phyloP scores from a whole-genome alignment of 495 filamentous ascomycete genomes.

The Astrocystis sublimbata region DNA sequence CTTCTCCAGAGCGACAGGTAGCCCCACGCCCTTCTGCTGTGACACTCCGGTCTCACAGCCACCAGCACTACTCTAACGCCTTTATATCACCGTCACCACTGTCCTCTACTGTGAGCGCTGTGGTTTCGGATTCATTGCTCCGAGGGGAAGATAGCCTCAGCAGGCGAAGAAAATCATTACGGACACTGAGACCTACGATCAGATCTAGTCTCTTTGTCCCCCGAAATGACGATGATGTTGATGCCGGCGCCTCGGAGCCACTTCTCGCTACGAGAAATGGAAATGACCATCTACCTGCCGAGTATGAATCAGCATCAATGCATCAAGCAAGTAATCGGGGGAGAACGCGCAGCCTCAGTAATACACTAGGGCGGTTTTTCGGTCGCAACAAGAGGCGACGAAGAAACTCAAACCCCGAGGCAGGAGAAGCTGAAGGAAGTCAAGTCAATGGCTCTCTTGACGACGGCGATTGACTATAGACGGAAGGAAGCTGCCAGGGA shows the following conservation, averaged over 20 bases:
- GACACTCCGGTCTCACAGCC: slow-evolving; percentile 32
- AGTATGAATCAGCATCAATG: slow-evolving; percentile 21
- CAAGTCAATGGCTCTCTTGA: neutral
- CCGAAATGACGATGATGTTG: slow-evolving; percentile 33
- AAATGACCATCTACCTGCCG: slow-evolving; percentile 19
- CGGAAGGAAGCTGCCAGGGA: neutral
- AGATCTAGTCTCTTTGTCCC: slow-evolving; percentile 47
- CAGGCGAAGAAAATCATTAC: slow-evolving; percentile 28
- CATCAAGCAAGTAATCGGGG: slow-evolving; percentile 28
- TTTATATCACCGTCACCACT: slow-evolving; percentile 52
- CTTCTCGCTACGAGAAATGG: slow-evolving; percentile 20
- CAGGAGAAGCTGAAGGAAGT: slow-evolving; percentile 13
- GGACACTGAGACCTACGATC: slow-evolving; percentile 37
- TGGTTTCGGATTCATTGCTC: slow-evolving; percentile 46
- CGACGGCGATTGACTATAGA: neutral
- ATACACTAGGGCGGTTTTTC: slow-evolving; percentile 50
- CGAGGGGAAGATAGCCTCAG: slow-evolving; percentile 37
- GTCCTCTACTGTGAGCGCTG: slow-evolving; percentile 48
- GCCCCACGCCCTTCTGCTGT: slow-evolving; percentile 34
- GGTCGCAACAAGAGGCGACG: slow-evolving; percentile 28
- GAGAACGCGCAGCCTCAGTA: slow-evolving; percentile 52
- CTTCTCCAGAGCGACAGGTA: slow-evolving; percentile 30
- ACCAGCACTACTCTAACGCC: slow-evolving; percentile 36
- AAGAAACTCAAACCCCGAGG: slow-evolving; percentile 26
- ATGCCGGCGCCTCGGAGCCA: slow-evolving; percentile 18